These are phyloP conservation scores for Neonectria ditissima DNA, from an alignment of 2,329 filamentous ascomycete genomes.

Conservation along the genomic window DNA sequence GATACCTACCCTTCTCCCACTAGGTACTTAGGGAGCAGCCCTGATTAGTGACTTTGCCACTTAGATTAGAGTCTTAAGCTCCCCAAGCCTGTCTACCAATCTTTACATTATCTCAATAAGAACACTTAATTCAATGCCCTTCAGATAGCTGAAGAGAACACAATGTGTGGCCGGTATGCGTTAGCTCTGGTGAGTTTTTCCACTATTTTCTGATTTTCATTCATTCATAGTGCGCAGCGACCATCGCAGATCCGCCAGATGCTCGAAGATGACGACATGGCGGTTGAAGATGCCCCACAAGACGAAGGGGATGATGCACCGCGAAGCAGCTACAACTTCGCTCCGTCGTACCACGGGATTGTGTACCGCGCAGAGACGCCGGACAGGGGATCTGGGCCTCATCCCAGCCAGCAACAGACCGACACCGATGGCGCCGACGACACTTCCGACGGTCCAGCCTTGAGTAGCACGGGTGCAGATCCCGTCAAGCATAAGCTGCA, in stretches of 20 bases:
- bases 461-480: not conserved
- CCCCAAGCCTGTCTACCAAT: too few species aligned
- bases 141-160: too few species aligned
- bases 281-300: conserved; percentile 75
- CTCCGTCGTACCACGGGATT: conserved; percentile 85
- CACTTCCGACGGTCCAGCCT: not conserved
- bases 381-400: conserved; percentile 66
- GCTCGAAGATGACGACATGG: conserved; percentile 80
- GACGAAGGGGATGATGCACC: conserved; percentile 72
- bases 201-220: not conserved
- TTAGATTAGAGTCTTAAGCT: too few species aligned
- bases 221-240: conserved; percentile 62
- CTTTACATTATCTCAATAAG: too few species aligned
- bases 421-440: conserved; percentile 31
- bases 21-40: too few species aligned
- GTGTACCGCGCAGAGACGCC: conserved; percentile 84
- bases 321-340: conserved; percentile 90
- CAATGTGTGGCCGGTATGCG: conserved; percentile 55
- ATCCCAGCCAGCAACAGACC: conserved; percentile 18
- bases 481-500: conserved; percentile 81
- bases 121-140: too few species aligned
- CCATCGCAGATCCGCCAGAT: conserved; percentile 80
- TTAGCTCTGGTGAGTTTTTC: conserved; percentile 48
- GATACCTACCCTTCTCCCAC: too few species aligned
- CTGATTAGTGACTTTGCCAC: too few species aligned